These are phyloP conservation scores for Huntiella decipiens DNA, from an alignment of 2,329 filamentous ascomycete species.

Conservation along the genomic window DNA sequence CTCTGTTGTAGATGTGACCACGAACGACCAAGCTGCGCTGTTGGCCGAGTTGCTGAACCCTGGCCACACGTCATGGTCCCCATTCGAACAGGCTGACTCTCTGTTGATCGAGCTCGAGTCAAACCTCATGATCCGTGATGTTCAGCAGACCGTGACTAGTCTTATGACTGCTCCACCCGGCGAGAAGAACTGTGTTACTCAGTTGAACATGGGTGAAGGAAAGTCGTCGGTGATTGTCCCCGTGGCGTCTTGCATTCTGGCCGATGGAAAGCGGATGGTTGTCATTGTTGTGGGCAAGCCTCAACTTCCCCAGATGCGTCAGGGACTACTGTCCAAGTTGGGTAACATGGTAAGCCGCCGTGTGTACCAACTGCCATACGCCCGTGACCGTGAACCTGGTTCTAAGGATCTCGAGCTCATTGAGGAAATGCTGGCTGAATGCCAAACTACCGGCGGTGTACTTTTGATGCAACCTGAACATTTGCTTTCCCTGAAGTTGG, in stretches of 20 bases:
- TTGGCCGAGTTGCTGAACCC: constrained; percentile 26
- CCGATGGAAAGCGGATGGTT: constrained; percentile 30
- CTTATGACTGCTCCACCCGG: constrained; percentile 30
- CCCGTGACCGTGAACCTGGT: constrained; percentile 24
- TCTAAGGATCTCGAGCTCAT: constrained; percentile 21
- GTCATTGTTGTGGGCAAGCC: constrained; percentile 43
- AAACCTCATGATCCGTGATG: constrained; percentile 37
- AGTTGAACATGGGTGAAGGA: constrained; percentile 54
- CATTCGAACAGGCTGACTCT: constrained; percentile 33
- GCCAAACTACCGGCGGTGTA: constrained; percentile 31
- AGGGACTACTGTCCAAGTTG: constrained; percentile 34
- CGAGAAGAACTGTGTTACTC: constrained; percentile 33
- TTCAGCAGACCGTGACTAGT: constrained; percentile 37
- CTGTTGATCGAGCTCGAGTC: constrained; percentile 47
- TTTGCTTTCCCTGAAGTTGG: constrained; percentile 42
- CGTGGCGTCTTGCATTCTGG: constrained; percentile 35
- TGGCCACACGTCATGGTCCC: constrained; percentile 38
- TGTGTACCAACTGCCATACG: constrained; percentile 40
- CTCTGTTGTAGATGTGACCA: background rate
- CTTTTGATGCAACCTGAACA: constrained; percentile 45
- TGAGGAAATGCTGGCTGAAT: constrained; percentile 18
- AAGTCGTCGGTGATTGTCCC: constrained; percentile 53
- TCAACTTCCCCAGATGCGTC: constrained; percentile 39
- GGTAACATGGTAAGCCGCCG: constrained; percentile 35
- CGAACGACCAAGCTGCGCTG: constrained; percentile 16